Conservation (phyloP, 2,329 filamentous ascomycete species). For the Magnaporthiopsis poae region DNA sequence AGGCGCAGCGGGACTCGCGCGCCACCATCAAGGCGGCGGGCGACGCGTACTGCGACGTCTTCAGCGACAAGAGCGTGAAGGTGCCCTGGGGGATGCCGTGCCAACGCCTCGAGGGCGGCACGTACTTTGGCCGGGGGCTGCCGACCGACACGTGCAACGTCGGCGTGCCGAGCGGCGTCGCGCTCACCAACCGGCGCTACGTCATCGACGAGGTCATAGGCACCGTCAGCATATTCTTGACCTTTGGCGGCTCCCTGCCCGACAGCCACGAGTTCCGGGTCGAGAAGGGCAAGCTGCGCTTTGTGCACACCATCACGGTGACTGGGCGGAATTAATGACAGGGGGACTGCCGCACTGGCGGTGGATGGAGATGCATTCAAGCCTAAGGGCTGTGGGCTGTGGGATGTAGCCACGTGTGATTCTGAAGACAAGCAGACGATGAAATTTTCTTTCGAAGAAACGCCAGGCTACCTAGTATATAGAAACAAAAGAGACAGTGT, state of each 20-base stretch:
- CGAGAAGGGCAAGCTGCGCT: constrained; percentile 23
- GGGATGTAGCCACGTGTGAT: too few relatives aligned
- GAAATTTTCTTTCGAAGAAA: neutral
- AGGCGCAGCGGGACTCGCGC: constrained; percentile 17
- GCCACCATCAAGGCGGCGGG: constrained; percentile 21
- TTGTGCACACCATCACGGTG: constrained; percentile 25
- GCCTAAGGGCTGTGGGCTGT: too few relatives aligned
- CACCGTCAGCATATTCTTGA: constrained; percentile 21
- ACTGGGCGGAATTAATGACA: neutral
- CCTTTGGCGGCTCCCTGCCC: constrained; percentile 19
- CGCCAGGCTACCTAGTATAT: neutral
- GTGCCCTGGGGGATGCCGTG: constrained; percentile 30
- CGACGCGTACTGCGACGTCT: constrained; percentile 28
- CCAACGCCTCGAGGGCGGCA: constrained; percentile 20
- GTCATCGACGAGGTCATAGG: constrained; percentile 21
- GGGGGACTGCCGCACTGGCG: too few relatives aligned
- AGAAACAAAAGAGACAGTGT: neutral
- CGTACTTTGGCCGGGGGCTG: constrained; percentile 15
- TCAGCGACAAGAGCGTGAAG: constrained; percentile 20
- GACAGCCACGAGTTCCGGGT: constrained; percentile 27
- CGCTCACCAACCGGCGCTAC: constrained; percentile 16
- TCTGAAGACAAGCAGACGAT: too few relatives aligned
- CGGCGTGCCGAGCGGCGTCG: constrained; percentile 15
- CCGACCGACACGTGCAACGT: constrained; percentile 17
- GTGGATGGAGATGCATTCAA: too few relatives aligned